Conservation (phyloP, 169 alveolate species). For the Haemoproteus tartakovskyi region DNA sequence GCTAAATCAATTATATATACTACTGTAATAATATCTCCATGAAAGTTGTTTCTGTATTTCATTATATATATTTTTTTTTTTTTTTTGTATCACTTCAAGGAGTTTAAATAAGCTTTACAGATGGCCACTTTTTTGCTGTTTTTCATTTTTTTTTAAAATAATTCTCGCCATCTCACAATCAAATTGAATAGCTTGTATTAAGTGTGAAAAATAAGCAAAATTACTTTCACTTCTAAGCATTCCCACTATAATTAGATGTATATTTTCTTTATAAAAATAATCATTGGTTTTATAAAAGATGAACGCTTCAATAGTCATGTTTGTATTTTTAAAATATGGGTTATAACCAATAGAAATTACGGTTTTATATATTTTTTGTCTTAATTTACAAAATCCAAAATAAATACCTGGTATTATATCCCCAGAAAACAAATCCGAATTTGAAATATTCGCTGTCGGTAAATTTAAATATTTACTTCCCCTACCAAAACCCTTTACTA, state of each 20-base stretch:
- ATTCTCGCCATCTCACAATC: constrained; percentile 60
- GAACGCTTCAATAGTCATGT: constrained; percentile 54
- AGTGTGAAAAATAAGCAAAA: constrained; percentile 38
- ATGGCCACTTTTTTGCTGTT: constrained; percentile 4
- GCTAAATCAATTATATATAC: too few species aligned
- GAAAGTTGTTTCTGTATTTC: too few species aligned
- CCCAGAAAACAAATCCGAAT: constrained; percentile 13
- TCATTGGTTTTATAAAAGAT: constrained; percentile 26
- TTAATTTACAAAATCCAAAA: constrained; percentile 39
- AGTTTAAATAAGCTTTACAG: constrained; percentile 14
- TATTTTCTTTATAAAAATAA: constrained; percentile 37
- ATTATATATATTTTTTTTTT: too few species aligned
- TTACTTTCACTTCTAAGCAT: constrained; percentile 54
- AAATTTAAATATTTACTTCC: constrained; percentile 57
- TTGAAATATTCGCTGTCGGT: constrained; percentile 47
- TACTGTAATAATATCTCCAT: too few species aligned
- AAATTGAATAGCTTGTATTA: constrained; percentile 58
- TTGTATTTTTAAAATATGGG: constrained; percentile 52
- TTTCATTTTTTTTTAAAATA: constrained; percentile 5
- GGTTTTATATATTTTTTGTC: constrained; percentile 38
- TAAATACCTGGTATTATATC: constrained; percentile 66
- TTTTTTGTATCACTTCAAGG: background rate
- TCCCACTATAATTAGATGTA: constrained; percentile 46
- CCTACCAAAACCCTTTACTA: constrained; percentile 59
- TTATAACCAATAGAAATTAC: constrained; percentile 60